Base-by-base conservation (phyloP, 495 filamentous ascomycete genomes). In the Cercophora sp. region DNA sequence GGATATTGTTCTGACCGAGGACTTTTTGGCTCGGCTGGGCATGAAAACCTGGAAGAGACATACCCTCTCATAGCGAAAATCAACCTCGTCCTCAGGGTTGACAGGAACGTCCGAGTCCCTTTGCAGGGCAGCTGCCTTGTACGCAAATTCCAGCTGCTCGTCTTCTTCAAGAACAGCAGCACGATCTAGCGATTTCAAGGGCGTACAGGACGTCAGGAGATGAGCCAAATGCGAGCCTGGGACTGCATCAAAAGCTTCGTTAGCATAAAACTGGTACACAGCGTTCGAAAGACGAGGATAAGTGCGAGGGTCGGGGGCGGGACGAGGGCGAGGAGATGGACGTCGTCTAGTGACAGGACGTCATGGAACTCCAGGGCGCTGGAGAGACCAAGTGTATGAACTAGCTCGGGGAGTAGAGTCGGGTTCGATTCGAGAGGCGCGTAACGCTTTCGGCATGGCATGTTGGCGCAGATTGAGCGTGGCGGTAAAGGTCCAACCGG, bases 1-100 rank as follows among this genome's bases (percentile, higher is more conserved):
- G n/a, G n/a, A n/a, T n/a, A n/a, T n/a, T n/a, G n/a, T n/a, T n/a
- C n/a, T n/a, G n/a, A n/a, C n/a, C n/a, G n/a, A n/a, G n/a, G n/a
- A n/a, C n/a, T n/a, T n/a, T n/a, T n/a, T n/a, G n/a, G n/a, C n/a
- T n/a, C n/a, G n/a, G n/a, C n/a, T n/a, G n/a, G n/a, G n/a, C n/a
- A n/a, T n/a, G n/a, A n/a, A n/a, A n/a, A n/a, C n/a, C n/a, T n/a
- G n/a, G n/a, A n/a, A n/a, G n/a, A n/a, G n/a, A n/a, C n/a, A n/a
- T n/a, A n/a, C n/a, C n/a, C n/a, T n/a, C n/a, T n/a, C 80, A 67
- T 86, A 89, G 62, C 89, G 87, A 60, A 81, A 70, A 54, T 85
- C 81, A 22, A 85, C 75, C 58, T 77, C 72, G 54, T 78, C 79
- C 56, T 82, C 79, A 1, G 59, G 40, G 19, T 79, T 79, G 58